Percentiles rank a stretch among this genome's conserved stretches.
phyloP scores from a whole-genome alignment of 805 yeast genomes.

The Myxozyma vanderwaltii region DNA sequence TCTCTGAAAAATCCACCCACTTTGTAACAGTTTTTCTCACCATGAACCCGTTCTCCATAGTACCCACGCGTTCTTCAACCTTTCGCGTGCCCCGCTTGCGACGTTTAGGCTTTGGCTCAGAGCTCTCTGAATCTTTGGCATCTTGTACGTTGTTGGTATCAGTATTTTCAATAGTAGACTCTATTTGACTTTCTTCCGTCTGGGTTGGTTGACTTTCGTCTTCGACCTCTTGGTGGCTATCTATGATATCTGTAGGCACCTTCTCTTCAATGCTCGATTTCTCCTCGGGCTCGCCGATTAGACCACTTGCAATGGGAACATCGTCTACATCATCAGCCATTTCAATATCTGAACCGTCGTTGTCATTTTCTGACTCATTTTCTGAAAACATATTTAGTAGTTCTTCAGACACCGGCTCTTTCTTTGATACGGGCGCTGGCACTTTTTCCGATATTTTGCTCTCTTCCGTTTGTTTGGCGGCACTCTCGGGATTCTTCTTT shows the following conservation, averaged over 20 bases:
- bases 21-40: constrained; percentile 8
- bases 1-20: constrained; percentile 24
- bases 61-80: constrained; percentile 11
- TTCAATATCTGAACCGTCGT: neutral
- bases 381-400: constrained; percentile 21
- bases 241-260: neutral
- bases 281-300: neutral
- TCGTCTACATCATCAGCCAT: constrained; percentile 11
- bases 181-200: neutral
- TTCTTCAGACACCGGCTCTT: neutral
- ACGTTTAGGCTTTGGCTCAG: neutral
- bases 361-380: constrained; percentile 9
- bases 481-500: neutral
- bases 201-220: neutral
- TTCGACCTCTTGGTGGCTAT: no score
- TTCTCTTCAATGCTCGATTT: neutral
- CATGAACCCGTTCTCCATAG: constrained; percentile 21
- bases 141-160: neutral
- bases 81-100: constrained; percentile 19
- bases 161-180: neutral
- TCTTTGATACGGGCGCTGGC: neutral
- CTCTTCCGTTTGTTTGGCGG: neutral
- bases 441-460: neutral
- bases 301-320: neutral
- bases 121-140: neutral